Evolutionary conservation across 2,329 filamentous ascomycete species (phyloP).

Genomic region (Fusarium lateritium): DNA sequence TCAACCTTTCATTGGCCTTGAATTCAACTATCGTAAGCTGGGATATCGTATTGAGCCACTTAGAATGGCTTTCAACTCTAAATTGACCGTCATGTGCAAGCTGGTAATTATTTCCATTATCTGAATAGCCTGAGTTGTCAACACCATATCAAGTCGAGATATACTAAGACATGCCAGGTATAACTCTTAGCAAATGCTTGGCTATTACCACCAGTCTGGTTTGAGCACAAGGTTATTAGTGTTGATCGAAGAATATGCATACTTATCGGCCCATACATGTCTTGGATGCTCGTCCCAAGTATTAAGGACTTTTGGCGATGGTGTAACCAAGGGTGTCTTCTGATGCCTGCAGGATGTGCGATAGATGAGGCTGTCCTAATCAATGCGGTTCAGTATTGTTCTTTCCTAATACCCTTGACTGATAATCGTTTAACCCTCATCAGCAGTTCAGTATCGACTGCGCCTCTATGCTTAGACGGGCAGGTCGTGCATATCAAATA

Average conservation of each 20-base stretch:
- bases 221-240: background rate
- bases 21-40: slow-evolving; percentile 1
- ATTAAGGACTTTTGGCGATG: slow-evolving; percentile 1
- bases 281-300: background rate
- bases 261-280: background rate
- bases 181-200: background rate
- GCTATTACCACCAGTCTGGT: slow-evolving; percentile 12
- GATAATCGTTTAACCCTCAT: slow-evolving; percentile 18
- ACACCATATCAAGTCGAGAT: slow-evolving; percentile 5
- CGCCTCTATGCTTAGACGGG: slow-evolving; percentile 23
- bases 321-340: slow-evolving; percentile 16
- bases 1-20: slow-evolving; percentile 15
- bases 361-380: slow-evolving; percentile 10
- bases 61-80: slow-evolving; percentile 4
- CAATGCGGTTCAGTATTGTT: background rate
- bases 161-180: slow-evolving; percentile 9
- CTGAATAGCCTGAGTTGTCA: slow-evolving; percentile 1
- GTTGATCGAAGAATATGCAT: slow-evolving; percentile 7
- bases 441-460: slow-evolving; percentile 22
- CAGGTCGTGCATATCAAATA: slow-evolving; percentile 25
- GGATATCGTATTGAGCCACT: background rate
- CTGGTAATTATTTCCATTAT: slow-evolving; percentile 1
- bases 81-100: slow-evolving; percentile 20
- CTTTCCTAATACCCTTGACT: slow-evolving; percentile 7
- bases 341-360: slow-evolving; percentile 14